Conservation (phyloP, 2,329 filamentous ascomycete genomes). For the Monosporascus sp. region DNA sequence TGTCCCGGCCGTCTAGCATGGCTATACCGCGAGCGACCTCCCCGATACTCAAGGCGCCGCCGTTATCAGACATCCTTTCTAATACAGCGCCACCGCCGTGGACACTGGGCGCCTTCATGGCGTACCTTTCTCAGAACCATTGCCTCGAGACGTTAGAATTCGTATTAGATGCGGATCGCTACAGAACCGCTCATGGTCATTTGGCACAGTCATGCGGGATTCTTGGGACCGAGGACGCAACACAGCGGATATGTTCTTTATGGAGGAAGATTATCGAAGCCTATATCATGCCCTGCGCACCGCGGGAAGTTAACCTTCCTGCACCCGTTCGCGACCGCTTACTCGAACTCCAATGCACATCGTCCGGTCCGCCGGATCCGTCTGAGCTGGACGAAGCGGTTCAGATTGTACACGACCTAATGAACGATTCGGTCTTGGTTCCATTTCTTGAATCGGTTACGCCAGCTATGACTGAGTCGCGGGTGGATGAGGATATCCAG, state of each 20-base stretch:
- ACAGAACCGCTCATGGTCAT: constrained; percentile 55
- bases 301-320: constrained; percentile 86
- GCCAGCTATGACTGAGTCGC: constrained; percentile 30
- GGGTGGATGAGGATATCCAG: constrained; percentile 30
- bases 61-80: constrained; percentile 79
- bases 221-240: constrained; percentile 32
- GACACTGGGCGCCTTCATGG: constrained; percentile 90
- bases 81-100: constrained; percentile 84
- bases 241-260: constrained; percentile 67
- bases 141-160: constrained; percentile 96
- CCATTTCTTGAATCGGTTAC: constrained; percentile 76
- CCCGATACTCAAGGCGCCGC: constrained; percentile 49
- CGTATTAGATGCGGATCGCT: constrained; percentile 87
- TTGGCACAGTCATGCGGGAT: constrained; percentile 27
- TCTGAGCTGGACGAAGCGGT: constrained; percentile 76
- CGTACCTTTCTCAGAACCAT: constrained; percentile 93
- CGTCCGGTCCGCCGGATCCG: constrained; percentile 63
- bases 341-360: constrained; percentile 54
- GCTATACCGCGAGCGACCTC: constrained; percentile 35
- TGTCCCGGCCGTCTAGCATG: constrained; percentile 46
- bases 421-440: constrained; percentile 93
- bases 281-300: constrained; percentile 81
- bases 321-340: constrained; percentile 78
- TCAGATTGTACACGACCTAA: constrained; percentile 85
- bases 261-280: constrained; percentile 87